Percentiles rank a stretch among this genome's conserved stretches.
These are phyloP conservation scores for Leccinum insigne DNA, from an alignment of 1,284 basidiomycete species.

Conservation along the genomic window DNA sequence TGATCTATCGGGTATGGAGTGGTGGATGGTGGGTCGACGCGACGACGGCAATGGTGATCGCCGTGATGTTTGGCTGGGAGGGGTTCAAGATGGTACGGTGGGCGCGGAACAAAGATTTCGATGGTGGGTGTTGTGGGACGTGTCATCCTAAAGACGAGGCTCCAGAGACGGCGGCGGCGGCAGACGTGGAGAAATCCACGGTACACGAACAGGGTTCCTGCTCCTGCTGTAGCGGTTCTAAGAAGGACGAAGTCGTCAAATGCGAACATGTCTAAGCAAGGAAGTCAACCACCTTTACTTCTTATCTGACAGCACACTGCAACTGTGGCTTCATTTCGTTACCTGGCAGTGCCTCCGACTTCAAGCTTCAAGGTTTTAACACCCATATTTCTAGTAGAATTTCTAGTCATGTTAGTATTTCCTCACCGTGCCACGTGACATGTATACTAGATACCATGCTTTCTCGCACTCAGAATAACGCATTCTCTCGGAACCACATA, in stretches of 20 bases:
- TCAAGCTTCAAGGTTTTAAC: not conserved
- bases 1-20: constrained; percentile 39
- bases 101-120: constrained; percentile 36
- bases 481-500: too few relatives aligned
- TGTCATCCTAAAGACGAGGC: constrained; percentile 6
- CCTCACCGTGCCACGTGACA: not conserved
- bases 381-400: not conserved
- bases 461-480: not conserved
- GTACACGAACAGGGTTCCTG: not conserved
- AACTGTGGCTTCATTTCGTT: not conserved
- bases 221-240: not conserved
- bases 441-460: not conserved
- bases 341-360: not conserved
- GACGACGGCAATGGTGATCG: constrained; percentile 41
- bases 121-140: constrained; percentile 39
- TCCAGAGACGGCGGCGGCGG: not conserved
- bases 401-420: not conserved
- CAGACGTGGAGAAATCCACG: not conserved
- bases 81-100: constrained; percentile 29
- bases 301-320: not conserved
- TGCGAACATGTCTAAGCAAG: not conserved
- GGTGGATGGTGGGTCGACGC: constrained; percentile 51
- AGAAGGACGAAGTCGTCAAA: not conserved
- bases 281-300: not conserved
- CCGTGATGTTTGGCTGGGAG: constrained; percentile 43